Conservation (phyloP, 2,329 filamentous ascomycete species). For the Colletotrichum gloeosporioides region DNA sequence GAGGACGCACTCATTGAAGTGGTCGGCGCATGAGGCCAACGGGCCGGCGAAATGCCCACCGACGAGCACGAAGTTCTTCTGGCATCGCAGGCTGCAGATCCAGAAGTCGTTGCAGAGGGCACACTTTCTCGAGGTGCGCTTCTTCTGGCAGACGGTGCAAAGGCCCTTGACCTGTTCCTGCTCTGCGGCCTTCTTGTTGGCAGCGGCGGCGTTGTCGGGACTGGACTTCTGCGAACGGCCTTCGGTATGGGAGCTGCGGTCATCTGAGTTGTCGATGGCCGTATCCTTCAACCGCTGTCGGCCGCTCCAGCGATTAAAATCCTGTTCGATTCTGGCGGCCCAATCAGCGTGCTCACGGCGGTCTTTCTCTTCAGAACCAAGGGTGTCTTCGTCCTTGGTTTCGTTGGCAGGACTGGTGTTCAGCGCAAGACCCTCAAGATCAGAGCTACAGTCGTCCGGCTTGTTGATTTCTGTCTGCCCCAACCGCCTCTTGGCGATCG, state of each 20-base stretch:
- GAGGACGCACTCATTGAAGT: neutral
- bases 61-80: neutral
- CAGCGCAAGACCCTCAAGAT: neutral
- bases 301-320: neutral
- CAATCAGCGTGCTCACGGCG: neutral
- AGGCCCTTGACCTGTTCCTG: neutral
- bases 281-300: neutral
- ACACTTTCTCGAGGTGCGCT: neutral
- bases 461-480: neutral
- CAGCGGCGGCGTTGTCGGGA: neutral
- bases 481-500: neutral
- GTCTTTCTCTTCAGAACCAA: neutral
- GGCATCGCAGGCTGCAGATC: neutral
- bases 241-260: neutral
- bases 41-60: neutral
- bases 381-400: neutral
- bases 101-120: neutral
- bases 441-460: neutral
- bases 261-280: fast-evolving
- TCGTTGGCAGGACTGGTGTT: neutral
- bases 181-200: neutral
- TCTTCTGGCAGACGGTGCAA: neutral
- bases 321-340: neutral
- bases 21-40: fast-evolving
- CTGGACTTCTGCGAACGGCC: neutral